Evolutionary conservation across 2,329 filamentous ascomycete genomes (phyloP), one percentile per base, ranked within the genome.

Genomic region (Penicillium sp.): DNA sequence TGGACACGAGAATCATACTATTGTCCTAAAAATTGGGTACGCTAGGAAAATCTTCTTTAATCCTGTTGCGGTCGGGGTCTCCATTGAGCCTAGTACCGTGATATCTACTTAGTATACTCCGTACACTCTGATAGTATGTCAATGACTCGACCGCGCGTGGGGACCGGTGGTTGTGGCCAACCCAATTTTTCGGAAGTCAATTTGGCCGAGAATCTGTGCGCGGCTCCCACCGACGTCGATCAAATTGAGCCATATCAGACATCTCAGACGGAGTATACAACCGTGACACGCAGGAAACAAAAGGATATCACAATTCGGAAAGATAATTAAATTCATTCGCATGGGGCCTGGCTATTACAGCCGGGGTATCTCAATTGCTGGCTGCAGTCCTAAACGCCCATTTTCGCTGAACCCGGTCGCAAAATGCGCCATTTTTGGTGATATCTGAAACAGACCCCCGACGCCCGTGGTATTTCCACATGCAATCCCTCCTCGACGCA

Each of bases 221-320:
- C 56, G 37, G 45, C 35, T 51, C 45, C 45, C 56, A 40, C 60
- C 62, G 60, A 64, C 62, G 62, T 64, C 28, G 62, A 62, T 62
- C 62, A 51, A 26, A 47, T 47, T 8, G 28, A 26, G 24, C 24
- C 19, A 44, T 12, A 13, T 44, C 22, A 45, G 42, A 13, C 4
- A 47, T 26, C 28, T 17, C 13, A 47, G 30, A 33, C 30, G 30
- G 30, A 33, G 30, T 9, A 4, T 4, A 28, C 24, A 37, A 37
- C 35, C 35, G 13, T 37, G 17, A 12, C 12, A 37, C 13, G 35
- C 13, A 37, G 30, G 30, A 33, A 10, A n/a, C 13, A 30, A 10
- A 30, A 17, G 12, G 45, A 49, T 28, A 30, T 26, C 15, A 49
- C 10, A 30, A 17, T 30, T 3, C 8, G 30, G 19, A 19, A 9